Conservation (phyloP, 2,329 filamentous ascomycete genomes). For the Penicillium janthinellum region DNA sequence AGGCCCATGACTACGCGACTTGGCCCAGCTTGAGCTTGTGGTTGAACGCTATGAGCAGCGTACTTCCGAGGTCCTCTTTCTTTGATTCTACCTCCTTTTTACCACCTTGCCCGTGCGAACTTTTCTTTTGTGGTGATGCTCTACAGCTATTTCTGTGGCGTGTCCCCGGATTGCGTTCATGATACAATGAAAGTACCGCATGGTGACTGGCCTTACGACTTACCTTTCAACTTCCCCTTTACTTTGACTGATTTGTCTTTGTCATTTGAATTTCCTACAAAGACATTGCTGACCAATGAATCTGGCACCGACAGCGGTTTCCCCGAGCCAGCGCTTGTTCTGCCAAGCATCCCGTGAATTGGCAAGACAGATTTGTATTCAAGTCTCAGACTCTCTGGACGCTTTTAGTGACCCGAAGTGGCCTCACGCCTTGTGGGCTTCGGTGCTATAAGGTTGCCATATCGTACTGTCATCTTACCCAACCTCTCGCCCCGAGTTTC, state of each 20-base stretch:
- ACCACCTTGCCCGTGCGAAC: background rate
- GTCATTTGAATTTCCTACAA: background rate
- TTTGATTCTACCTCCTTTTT: background rate
- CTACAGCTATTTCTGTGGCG: background rate
- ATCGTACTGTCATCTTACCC: background rate
- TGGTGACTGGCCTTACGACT: background rate
- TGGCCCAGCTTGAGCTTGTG: background rate
- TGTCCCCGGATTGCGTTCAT: too few species aligned
- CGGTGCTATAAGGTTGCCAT: background rate
- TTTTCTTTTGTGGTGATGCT: background rate
- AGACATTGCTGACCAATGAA: background rate
- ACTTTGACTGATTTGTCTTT: background rate
- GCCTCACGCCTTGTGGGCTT: background rate
- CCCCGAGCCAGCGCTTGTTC: background rate
- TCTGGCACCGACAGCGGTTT: background rate
- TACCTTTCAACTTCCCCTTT: background rate
- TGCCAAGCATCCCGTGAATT: background rate
- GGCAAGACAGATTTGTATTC: background rate
- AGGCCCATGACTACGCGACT: background rate
- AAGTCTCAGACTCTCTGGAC: background rate
- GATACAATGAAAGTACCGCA: background rate
- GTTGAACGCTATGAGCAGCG: background rate
- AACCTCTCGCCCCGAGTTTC: background rate
- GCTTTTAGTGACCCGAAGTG: background rate
- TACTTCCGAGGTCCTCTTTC: background rate